These are phyloP conservation scores for Cyberlindnera sargentensis DNA, from an alignment of 805 yeast genomes.

Conservation along the genomic window DNA sequence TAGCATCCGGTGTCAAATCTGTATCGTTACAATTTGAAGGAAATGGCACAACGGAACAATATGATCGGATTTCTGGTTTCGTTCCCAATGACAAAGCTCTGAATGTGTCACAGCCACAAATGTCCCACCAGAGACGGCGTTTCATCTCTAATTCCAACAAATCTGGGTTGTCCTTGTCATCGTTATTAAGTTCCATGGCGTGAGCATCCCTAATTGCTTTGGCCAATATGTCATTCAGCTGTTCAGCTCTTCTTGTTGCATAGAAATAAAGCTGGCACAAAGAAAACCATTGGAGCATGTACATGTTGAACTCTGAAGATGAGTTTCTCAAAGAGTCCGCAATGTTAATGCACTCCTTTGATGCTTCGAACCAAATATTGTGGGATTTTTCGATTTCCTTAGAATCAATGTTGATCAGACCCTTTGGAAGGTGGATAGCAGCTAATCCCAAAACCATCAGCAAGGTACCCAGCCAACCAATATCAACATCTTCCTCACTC, in stretches of 20 bases:
- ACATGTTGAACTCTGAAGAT: constrained; percentile 11
- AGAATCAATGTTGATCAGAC: constrained; percentile 20
- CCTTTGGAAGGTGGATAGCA: constrained; percentile 23
- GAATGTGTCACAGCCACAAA: constrained; percentile 24
- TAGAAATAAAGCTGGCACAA: constrained; percentile 24
- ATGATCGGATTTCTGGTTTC: constrained; percentile 19
- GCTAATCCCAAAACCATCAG: constrained; percentile 21
- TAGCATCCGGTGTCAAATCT: constrained; percentile 21
- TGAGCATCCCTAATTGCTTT: constrained; percentile 20
- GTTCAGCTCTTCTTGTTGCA: constrained; percentile 23
- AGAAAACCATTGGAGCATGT: constrained; percentile 22
- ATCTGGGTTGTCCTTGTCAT: constrained; percentile 19
- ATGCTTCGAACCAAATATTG: constrained; percentile 23
- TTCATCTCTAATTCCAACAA: constrained; percentile 24
- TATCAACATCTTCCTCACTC: constrained; percentile 14
- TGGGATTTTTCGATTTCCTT: constrained; percentile 20
- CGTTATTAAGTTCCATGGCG: constrained; percentile 21
- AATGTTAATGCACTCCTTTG: constrained; percentile 18
- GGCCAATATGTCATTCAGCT: constrained; percentile 17
- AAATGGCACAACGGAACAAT: constrained; percentile 24
- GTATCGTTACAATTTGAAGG: constrained; percentile 27
- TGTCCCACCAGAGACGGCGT: constrained; percentile 27
- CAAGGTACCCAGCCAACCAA: constrained; percentile 21
- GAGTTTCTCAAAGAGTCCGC: constrained; percentile 13
- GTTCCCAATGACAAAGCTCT: constrained; percentile 21